Evolutionary conservation across 495 filamentous ascomycete species (phyloP).

Genomic region (Paragyromitra xinjiangensis): DNA sequence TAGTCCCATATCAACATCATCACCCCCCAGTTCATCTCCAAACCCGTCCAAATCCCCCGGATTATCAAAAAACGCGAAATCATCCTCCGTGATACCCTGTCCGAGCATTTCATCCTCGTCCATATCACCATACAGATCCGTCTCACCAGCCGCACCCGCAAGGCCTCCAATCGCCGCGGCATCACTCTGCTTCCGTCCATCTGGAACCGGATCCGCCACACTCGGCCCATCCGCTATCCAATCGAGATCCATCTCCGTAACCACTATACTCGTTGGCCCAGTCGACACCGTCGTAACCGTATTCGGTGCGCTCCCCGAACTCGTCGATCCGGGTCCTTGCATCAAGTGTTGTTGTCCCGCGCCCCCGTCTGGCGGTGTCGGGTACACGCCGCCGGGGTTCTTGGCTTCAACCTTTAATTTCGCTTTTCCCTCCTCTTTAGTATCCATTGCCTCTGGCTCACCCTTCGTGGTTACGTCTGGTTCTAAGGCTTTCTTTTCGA

Average conservation of each 20-base stretch:
- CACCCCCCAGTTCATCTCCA: slow-evolving; percentile 41
- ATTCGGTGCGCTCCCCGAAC: slow-evolving; percentile 36
- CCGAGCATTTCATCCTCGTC: slow-evolving; percentile 56
- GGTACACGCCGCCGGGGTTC: slow-evolving; percentile 51
- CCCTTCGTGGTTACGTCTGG: not conserved
- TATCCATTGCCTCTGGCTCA: slow-evolving; percentile 41
- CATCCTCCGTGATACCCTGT: slow-evolving; percentile 53
- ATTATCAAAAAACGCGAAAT: slow-evolving; percentile 58
- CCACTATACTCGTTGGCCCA: slow-evolving; percentile 19
- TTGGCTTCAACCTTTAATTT: slow-evolving; percentile 46
- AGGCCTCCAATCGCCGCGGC: slow-evolving; percentile 41
- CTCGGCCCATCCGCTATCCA: slow-evolving; percentile 34
- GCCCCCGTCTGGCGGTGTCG: slow-evolving; percentile 54
- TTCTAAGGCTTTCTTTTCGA: slow-evolving; percentile 37
- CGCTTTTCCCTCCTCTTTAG: slow-evolving; percentile 45
- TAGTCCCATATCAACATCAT: slow-evolving; percentile 51
- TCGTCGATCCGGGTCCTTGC: slow-evolving; percentile 25
- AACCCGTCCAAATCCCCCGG: slow-evolving; percentile 49
- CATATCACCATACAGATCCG: slow-evolving; percentile 56
- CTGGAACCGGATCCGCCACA: slow-evolving; percentile 29
- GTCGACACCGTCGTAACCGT: slow-evolving; percentile 8
- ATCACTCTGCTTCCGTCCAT: slow-evolving; percentile 50
- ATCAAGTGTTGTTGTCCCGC: slow-evolving; percentile 27
- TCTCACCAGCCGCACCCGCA: slow-evolving; percentile 36
- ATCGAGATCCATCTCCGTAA: slow-evolving; percentile 55